Evolutionary conservation across 2,329 filamentous ascomycete genomes (phyloP).

Genomic region (Sphaerulina musiva): DNA sequence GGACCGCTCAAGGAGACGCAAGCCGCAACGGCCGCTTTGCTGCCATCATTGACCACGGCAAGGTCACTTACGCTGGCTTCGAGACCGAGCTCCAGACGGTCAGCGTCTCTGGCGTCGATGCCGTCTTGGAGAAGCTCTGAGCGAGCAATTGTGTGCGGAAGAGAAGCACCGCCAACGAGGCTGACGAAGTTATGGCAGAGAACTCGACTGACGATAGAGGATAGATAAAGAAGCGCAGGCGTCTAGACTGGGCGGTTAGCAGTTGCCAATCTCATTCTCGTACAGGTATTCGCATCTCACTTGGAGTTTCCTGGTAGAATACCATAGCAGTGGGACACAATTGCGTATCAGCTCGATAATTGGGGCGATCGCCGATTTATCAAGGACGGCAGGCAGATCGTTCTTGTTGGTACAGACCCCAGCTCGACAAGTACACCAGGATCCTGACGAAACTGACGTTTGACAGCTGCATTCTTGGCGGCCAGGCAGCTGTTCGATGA

Average conservation of each 20-base stretch:
- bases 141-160: neutral
- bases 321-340: neutral
- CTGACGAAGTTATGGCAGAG: conserved; percentile 8
- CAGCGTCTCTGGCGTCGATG: conserved; percentile 18
- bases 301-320: neutral
- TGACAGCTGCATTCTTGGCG: neutral
- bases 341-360: neutral
- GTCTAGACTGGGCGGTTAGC: conserved; percentile 1
- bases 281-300: too few relatives aligned
- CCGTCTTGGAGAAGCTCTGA: conserved; percentile 13
- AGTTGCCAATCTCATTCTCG: neutral
- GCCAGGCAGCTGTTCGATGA: neutral
- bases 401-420: neutral
- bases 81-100: conserved; percentile 21
- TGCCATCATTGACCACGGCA: conserved; percentile 20
- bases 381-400: neutral
- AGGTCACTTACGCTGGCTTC: conserved; percentile 19
- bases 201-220: conserved; percentile 3
- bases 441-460: neutral
- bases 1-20: conserved; percentile 18
- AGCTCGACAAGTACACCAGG: neutral
- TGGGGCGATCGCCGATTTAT: neutral
- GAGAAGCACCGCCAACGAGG: neutral
- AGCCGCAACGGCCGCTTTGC: conserved; percentile 20
- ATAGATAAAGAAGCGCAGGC: neutral